Base-by-base conservation (phyloP, 305 asterid genomes). In the Rubia balearica region DNA sequence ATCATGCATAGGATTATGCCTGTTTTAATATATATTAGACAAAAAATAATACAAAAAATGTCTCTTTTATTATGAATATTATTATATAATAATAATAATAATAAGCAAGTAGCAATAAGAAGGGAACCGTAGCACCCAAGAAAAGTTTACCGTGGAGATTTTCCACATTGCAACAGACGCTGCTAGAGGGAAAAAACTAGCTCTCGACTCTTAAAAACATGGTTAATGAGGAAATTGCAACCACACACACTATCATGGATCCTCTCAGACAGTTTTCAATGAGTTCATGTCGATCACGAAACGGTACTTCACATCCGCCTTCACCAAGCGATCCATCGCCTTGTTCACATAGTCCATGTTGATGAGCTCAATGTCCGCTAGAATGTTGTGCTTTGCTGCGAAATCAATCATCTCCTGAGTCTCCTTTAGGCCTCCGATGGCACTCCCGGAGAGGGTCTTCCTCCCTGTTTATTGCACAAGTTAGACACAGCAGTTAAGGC, bases 381-480 rank as follows among this genome's bases (percentile, higher is more conserved):
- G 9, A 53, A 86, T 77, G 53, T 79, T 76, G 75, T 82, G 81
- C 59, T 86, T 71, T 4, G 88, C 86, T 11, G 88, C 88, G 70
- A 86, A 86, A 51, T 86, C 87, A 1, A 86, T 24, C 86, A 83
- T 81, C 46, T 86, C 86, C 65, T 83, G 86, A 4, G 78, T 77
- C 73, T 85, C 88, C 73, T 82, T 83, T 8, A 85, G 19, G 5
- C 88, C 88, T 63, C 88, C 88, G 27, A 53, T 75, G 8, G 75
- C 68, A 67, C 76, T 78, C 7, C 79, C 79, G 0, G 76, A 40
- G 0, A 78, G 14, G 0, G 57, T 71, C 65, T 74, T 78, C 74
- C 82, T 78, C 65, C 82, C 79, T 78, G 30, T 27, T 12, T 7
- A 13, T 61, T 22, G 43, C 27, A 17, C 3, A 9, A 38, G 40